Percentiles rank a stretch among this genome's conserved stretches.
Evolutionary conservation across 1,139 yeast genomes (phyloP).

Genomic region (Pichia sp.): DNA sequence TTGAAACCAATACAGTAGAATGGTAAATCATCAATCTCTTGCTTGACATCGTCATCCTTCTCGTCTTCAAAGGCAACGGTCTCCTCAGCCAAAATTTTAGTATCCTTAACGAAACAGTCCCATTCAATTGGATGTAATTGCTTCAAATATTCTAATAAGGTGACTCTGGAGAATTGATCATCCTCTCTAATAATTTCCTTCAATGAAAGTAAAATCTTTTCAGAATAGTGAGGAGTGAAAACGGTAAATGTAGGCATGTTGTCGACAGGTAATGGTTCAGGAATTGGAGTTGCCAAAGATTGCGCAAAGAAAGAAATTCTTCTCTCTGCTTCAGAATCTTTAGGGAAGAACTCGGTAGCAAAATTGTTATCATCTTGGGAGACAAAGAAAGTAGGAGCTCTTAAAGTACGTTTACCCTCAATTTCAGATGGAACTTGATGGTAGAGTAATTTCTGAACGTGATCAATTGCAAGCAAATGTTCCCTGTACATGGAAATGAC

Average conservation of each 20-base stretch:
- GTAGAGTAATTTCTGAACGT: slow-evolving; percentile 91
- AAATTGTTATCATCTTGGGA: slow-evolving; percentile 62
- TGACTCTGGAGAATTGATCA: slow-evolving; percentile 96
- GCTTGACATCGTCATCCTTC: slow-evolving; percentile 40
- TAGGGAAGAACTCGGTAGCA: slow-evolving; percentile 13
- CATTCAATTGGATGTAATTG: slow-evolving; percentile 98
- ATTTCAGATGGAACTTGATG: slow-evolving; percentile 91
- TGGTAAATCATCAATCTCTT: slow-evolving; percentile 86
- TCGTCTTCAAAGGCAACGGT: slow-evolving; percentile 47
- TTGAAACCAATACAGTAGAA: slow-evolving; percentile 76
- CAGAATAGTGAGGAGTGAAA: slow-evolving; percentile 95
- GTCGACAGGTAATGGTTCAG: slow-evolving; percentile 97
- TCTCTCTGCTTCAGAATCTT: slow-evolving; percentile 91
- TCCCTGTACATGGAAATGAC: slow-evolving; percentile 52
- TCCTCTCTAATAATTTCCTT: slow-evolving; percentile 98
- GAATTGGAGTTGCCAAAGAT: slow-evolving; percentile 95
- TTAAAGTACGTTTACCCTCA: slow-evolving; percentile 86
- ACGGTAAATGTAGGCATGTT: slow-evolving; percentile 99
- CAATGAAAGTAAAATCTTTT: slow-evolving; percentile 87
- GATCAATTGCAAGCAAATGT: slow-evolving; percentile 88
- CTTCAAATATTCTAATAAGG: slow-evolving; percentile 90
- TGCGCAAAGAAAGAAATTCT: slow-evolving; percentile 99
- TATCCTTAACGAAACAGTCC: slow-evolving; percentile 98
- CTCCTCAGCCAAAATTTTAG: slow-evolving; percentile 97
- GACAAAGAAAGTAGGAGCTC: slow-evolving; percentile 98